phyloP scores from a whole-genome alignment of 108 stramenopile species.

The Seminavis robusta region DNA sequence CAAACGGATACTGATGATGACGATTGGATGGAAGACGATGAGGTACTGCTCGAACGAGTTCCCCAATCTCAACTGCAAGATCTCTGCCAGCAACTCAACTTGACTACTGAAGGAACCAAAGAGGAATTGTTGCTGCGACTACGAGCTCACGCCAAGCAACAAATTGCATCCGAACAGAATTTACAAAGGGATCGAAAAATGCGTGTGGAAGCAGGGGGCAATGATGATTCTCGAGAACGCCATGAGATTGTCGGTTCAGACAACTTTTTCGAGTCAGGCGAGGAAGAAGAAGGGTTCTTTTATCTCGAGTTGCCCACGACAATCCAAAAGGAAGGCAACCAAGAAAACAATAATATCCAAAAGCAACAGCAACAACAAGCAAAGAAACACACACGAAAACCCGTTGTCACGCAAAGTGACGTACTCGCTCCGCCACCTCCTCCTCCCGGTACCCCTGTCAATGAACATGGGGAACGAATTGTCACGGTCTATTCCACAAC shows the following conservation, averaged over 20 bases:
- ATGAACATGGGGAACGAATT: constrained; percentile 77
- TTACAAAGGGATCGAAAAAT: constrained; percentile 33
- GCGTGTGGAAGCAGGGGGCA: constrained; percentile 54
- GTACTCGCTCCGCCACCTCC: constrained; percentile 50
- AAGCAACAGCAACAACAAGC: constrained; percentile 3
- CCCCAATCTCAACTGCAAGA: constrained; percentile 45
- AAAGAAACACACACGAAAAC: constrained; percentile 15
- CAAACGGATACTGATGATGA: constrained; percentile 10
- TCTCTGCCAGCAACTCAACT: constrained; percentile 57
- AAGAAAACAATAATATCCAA: background rate
- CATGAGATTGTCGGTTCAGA: constrained; percentile 25
- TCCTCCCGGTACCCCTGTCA: constrained; percentile 49
- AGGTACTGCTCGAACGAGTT: constrained; percentile 48
- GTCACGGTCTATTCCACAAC: constrained; percentile 80
- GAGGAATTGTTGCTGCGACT: constrained; percentile 51
- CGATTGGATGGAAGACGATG: constrained; percentile 38
- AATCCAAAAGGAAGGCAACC: background rate
- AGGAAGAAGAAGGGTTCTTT: constrained; percentile 48
- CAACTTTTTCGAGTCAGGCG: constrained; percentile 31
- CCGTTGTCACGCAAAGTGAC: constrained; percentile 5
- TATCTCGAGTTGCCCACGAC: constrained; percentile 21
- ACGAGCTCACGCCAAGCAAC: constrained; percentile 48
- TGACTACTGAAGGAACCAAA: constrained; percentile 59
- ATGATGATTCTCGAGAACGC: constrained; percentile 41
- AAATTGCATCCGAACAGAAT: constrained; percentile 46